Conservation (phyloP, 2,329 filamentous ascomycete genomes). For the Neonectria neomacrospora region DNA sequence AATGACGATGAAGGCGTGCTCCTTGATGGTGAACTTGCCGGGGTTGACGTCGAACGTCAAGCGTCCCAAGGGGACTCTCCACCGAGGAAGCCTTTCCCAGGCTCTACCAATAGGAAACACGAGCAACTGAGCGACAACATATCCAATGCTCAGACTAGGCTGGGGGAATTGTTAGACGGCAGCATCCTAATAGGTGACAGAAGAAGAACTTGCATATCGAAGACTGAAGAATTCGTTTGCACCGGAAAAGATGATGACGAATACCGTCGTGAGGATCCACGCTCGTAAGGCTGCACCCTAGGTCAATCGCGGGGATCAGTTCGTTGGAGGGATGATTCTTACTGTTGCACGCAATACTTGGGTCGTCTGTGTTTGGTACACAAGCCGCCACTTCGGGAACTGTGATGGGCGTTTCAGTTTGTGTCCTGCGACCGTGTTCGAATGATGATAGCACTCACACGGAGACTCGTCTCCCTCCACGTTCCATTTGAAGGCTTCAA, state of each 20-base stretch:
- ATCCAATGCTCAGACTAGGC: constrained; percentile 21
- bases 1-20: constrained; percentile 24
- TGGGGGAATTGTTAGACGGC: not conserved
- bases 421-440: not conserved
- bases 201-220: constrained; percentile 13
- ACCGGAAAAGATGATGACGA: constrained; percentile 19
- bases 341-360: constrained; percentile 19
- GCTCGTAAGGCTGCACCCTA: constrained; percentile 8
- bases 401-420: not conserved
- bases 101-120: constrained; percentile 21
- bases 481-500: constrained; percentile 25
- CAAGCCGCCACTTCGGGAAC: constrained; percentile 25
- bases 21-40: constrained; percentile 18
- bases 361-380: constrained; percentile 23
- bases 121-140: constrained; percentile 24
- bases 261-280: constrained; percentile 18
- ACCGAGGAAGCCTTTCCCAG: constrained; percentile 18
- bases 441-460: not conserved
- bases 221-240: constrained; percentile 27
- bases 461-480: constrained; percentile 23
- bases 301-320: not conserved
- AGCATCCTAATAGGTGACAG: not conserved
- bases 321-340: not conserved
- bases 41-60: constrained; percentile 23
- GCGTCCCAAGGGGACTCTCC: constrained; percentile 18